Evolutionary conservation across 2,329 filamentous ascomycete species (phyloP).

Genomic region (Sporothrix humicola): DNA sequence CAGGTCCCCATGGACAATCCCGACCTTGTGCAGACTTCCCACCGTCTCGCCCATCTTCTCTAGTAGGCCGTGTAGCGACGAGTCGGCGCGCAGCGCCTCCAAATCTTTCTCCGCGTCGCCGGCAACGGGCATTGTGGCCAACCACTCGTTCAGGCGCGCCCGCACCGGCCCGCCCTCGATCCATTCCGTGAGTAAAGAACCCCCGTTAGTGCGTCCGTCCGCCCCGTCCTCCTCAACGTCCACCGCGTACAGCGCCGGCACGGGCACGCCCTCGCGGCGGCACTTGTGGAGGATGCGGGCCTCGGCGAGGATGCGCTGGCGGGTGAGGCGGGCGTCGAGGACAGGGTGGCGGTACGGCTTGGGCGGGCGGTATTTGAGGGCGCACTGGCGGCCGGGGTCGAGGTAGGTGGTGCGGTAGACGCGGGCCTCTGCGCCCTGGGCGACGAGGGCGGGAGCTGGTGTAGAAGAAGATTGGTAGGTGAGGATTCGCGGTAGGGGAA

Average conservation of each 20-base stretch:
- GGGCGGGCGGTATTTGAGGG: constrained; percentile 87
- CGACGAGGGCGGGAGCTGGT: constrained; percentile 68
- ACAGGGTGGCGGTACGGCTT: constrained; percentile 92
- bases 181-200: constrained; percentile 79
- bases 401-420: constrained; percentile 89
- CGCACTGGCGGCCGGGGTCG: constrained; percentile 67
- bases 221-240: constrained; percentile 65
- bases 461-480: constrained; percentile 50
- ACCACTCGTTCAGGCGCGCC: constrained; percentile 70
- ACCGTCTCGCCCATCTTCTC: constrained; percentile 72
- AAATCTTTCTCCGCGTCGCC: constrained; percentile 30
- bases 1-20: constrained; percentile 91
- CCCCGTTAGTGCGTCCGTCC: constrained; percentile 50
- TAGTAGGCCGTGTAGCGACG: constrained; percentile 65
- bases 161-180: constrained; percentile 75
- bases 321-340: constrained; percentile 86
- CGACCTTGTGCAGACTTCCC: constrained; percentile 78
- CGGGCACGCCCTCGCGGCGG: constrained; percentile 75
- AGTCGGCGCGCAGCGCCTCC: constrained; percentile 43
- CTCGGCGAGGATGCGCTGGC: constrained; percentile 85
- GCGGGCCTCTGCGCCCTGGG: constrained; percentile 94
- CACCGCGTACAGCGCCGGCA: constrained; percentile 78
- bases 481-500: constrained; percentile 60
- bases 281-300: constrained; percentile 83
- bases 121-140: constrained; percentile 55